Conservation (phyloP, 2,329 filamentous ascomycete genomes). For the Scorias spongiosa region DNA sequence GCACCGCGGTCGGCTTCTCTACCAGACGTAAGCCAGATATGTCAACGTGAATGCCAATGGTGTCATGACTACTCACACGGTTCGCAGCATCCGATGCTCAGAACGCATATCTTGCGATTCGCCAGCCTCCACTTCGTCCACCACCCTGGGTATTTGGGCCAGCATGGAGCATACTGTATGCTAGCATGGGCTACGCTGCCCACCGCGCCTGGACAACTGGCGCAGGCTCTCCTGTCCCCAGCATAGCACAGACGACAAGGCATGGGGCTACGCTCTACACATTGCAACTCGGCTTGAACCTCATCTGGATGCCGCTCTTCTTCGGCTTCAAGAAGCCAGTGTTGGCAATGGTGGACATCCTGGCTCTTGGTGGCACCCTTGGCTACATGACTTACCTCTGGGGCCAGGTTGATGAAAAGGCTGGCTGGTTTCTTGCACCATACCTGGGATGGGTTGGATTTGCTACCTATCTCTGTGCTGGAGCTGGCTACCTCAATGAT, state of each 20-base stretch:
- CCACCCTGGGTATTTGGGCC: slow-evolving; percentile 44
- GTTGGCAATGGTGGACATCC: slow-evolving; percentile 60
- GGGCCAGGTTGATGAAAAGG: slow-evolving; percentile 55
- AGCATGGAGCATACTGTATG: slow-evolving; percentile 44
- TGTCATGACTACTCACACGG: slow-evolving; percentile 20
- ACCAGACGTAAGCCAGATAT: slow-evolving; percentile 38
- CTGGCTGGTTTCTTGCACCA: slow-evolving; percentile 61
- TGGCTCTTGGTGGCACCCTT: slow-evolving; percentile 55
- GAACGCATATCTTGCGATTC: slow-evolving; percentile 48
- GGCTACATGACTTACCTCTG: slow-evolving; percentile 63
- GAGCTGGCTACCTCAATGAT: slow-evolving; percentile 25
- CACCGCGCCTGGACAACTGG: slow-evolving; percentile 58
- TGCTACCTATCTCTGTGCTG: slow-evolving; percentile 64
- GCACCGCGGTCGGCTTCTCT: slow-evolving; percentile 56
- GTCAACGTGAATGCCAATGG: slow-evolving; percentile 13
- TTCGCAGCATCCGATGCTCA: slow-evolving; percentile 35
- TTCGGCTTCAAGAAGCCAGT: slow-evolving; percentile 62
- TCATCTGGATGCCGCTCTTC: slow-evolving; percentile 87
- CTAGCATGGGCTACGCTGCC: slow-evolving; percentile 74
- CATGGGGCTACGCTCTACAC: slow-evolving; percentile 68
- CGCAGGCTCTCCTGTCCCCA: not conserved
- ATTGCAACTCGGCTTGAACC: slow-evolving; percentile 69
- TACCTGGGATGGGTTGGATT: slow-evolving; percentile 81
- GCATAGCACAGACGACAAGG: slow-evolving; percentile 8
- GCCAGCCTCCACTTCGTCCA: slow-evolving; percentile 46